Evolutionary conservation across 2,329 filamentous ascomycete genomes (phyloP).

Genomic region (Sphaerostilbella broomeana): DNA sequence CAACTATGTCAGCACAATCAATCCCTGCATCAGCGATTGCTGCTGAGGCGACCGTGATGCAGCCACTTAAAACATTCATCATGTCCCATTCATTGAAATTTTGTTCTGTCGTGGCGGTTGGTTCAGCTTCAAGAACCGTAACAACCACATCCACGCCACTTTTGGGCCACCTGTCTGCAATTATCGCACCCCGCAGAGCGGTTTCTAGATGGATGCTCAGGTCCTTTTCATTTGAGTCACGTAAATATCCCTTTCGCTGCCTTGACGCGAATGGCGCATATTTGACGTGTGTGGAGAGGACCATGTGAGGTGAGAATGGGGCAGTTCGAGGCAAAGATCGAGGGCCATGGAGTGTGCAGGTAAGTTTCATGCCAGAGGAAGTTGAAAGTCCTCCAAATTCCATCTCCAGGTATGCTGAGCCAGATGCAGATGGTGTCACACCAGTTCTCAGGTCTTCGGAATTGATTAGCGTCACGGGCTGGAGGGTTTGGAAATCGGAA

Average conservation of each 20-base stretch:
- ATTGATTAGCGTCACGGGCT: too few relatives aligned
- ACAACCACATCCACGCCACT: conserved; percentile 93
- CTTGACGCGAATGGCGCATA: conserved; percentile 91
- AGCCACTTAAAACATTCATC: conserved; percentile 87
- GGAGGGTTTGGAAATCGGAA: too few relatives aligned
- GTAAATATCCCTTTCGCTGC: conserved; percentile 74
- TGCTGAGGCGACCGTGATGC: conserved; percentile 88
- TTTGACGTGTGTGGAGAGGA: conserved; percentile 89
- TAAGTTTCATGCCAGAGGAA: conserved; percentile 74
- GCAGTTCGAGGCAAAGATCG: conserved; percentile 83
- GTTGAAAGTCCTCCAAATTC: conserved; percentile 42
- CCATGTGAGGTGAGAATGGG: conserved; percentile 85
- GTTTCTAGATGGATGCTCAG: conserved; percentile 87
- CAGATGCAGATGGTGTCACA: conserved; percentile 85
- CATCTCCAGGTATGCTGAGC: conserved; percentile 79
- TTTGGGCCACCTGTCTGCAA: conserved; percentile 97
- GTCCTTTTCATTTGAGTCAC: conserved; percentile 81
- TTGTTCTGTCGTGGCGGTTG: conserved; percentile 52
- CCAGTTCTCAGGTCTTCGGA: conserved; percentile 89
- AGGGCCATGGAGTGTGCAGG: conserved; percentile 88
- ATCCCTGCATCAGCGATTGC: conserved; percentile 93
- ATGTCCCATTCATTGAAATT: conserved; percentile 69
- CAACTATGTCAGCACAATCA: conserved; percentile 85
- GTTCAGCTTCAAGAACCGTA: conserved; percentile 88
- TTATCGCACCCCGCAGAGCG: conserved; percentile 79